These are phyloP conservation scores for Alternaria panax DNA, from an alignment of 2,329 filamentous ascomycete species.

Conservation along the genomic window DNA sequence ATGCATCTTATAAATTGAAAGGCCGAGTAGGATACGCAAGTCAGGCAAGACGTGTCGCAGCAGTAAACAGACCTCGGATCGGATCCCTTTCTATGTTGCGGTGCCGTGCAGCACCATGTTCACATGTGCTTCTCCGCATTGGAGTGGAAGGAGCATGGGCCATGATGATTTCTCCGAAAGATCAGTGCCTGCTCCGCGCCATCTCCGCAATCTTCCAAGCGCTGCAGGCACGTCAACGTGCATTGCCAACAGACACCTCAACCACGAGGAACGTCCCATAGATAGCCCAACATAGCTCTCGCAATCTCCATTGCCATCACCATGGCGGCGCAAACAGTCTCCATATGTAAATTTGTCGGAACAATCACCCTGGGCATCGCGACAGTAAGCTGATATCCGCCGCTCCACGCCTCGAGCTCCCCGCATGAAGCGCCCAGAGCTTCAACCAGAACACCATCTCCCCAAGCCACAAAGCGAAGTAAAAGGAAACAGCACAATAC, in stretches of 20 bases:
- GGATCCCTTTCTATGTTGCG: neutral
- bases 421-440: slow-evolving; percentile 12
- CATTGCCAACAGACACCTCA: slow-evolving; percentile 4
- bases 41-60: neutral
- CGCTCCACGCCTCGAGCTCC: slow-evolving; percentile 14
- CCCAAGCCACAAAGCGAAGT: neutral
- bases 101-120: neutral
- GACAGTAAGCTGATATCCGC: slow-evolving; percentile 69
- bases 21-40: neutral
- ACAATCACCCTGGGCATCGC: slow-evolving; percentile 87
- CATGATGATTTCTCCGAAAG: neutral
- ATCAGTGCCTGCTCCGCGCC: slow-evolving; percentile 7
- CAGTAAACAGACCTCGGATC: neutral
- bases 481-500: neutral
- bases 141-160: slow-evolving; percentile 10
- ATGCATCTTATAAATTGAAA: neutral
- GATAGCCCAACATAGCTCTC: neutral
- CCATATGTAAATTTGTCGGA: slow-evolving; percentile 89
- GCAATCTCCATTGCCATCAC: slow-evolving; percentile 8
- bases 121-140: slow-evolving; percentile 11
- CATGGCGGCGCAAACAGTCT: slow-evolving; percentile 73
- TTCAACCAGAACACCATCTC: neutral
- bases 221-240: slow-evolving; percentile 29
- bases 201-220: slow-evolving; percentile 27
- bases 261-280: neutral